Conservation (phyloP, 1,139 yeast genomes). For the Zygoascus sp. region DNA sequence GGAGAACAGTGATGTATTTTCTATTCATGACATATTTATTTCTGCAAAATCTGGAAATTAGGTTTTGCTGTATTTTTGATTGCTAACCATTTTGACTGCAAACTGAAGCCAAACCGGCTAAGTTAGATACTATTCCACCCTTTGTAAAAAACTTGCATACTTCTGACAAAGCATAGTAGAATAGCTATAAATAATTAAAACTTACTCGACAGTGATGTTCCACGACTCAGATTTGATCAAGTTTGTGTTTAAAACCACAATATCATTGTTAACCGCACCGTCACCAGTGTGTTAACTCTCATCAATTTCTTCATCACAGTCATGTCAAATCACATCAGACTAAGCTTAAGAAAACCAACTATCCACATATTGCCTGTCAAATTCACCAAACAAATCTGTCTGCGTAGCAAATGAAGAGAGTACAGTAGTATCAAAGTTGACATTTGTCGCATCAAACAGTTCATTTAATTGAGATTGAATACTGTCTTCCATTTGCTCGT, state of each 20-base stretch:
- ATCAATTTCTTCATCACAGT: conserved; percentile 7
- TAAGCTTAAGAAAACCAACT: conserved; percentile 20
- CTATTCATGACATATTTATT: conserved; percentile 4
- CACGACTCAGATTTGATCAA: conserved; percentile 24
- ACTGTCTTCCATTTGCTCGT: conserved; percentile 12
- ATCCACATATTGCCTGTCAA: conserved; percentile 22
- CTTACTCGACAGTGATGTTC: no score
- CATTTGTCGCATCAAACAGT: conserved; percentile 1
- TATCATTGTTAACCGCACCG: neutral
- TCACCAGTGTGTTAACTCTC: neutral
- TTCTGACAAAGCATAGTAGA: no score
- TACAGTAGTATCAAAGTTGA: conserved; percentile 7
- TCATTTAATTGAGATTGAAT: conserved; percentile 1
- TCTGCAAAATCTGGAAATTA: neutral
- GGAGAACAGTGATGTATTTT: neutral
- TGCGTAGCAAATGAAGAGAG: conserved; percentile 14
- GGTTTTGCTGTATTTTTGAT: neutral
- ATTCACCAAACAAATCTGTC: conserved; percentile 26
- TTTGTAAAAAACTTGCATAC: no score
- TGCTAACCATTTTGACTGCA: no score
- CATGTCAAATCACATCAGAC: neutral
- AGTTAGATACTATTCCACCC: no score
- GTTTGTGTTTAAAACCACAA: conserved; percentile 10
- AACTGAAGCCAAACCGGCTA: no score
- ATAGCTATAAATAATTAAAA: neutral